Conservation (phyloP, 805 yeast species). For the Cyberlindnera bimundalis region DNA sequence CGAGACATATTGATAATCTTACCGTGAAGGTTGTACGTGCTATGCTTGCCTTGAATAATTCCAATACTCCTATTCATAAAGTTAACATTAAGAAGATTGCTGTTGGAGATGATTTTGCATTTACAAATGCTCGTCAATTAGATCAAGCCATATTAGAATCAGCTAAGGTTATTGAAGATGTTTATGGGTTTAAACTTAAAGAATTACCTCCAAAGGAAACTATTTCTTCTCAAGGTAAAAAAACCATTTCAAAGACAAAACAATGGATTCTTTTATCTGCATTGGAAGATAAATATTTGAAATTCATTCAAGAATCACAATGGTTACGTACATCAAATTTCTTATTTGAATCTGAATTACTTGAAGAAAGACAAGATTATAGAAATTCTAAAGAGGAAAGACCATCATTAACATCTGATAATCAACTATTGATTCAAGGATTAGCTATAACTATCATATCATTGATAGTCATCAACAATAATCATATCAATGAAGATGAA, state of each 20-base stretch:
- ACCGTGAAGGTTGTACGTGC: conserved; percentile 14
- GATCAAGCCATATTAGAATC: conserved; percentile 10
- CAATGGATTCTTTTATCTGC: conserved; percentile 20
- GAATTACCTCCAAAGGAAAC: conserved; percentile 18
- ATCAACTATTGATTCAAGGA: conserved; percentile 21
- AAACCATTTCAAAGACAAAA: conserved; percentile 7
- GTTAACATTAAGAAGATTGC: conserved; percentile 15
- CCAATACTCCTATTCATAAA: conserved; percentile 13
- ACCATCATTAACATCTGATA: conserved; percentile 19
- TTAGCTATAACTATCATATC: conserved; percentile 21
- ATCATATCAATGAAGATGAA: conserved; percentile 38
- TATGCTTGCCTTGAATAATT: conserved; percentile 11
- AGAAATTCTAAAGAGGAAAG: conserved; percentile 17
- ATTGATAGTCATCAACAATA: conserved; percentile 24
- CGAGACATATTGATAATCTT: too few species aligned
- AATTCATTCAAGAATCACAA: conserved; percentile 17
- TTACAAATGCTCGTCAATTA: neutral
- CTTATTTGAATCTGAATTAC: conserved; percentile 24
- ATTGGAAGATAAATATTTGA: conserved; percentile 13
- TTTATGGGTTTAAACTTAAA: conserved; percentile 12
- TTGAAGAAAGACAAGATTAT: conserved; percentile 25
- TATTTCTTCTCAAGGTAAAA: conserved; percentile 12
- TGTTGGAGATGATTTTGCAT: conserved; percentile 3
- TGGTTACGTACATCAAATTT: conserved; percentile 14
- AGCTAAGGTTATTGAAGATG: conserved; percentile 3